Evolutionary conservation across 176 grass and related monocot genomes (phyloP).

Genomic region (bread wheat (Triticum aestivum)): DNA sequence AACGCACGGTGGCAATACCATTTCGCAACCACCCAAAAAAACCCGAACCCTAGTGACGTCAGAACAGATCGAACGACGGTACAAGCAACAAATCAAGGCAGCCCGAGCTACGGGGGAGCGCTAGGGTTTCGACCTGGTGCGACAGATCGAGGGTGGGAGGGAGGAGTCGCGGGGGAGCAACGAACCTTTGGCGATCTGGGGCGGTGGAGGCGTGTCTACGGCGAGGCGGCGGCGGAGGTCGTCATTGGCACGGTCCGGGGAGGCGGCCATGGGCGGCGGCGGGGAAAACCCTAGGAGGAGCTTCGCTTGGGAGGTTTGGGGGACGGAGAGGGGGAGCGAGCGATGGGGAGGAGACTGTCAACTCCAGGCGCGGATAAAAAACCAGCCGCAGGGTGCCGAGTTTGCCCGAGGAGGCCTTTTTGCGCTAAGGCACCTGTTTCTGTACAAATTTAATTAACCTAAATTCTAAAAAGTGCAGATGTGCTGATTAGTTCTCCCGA

Average conservation of each 20-base stretch:
- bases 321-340: conserved; percentile 21
- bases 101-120: background rate
- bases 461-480: too few relatives aligned
- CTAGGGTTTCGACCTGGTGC: conserved; percentile 27
- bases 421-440: background rate
- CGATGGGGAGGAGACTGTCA: background rate
- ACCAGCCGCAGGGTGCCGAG: background rate
- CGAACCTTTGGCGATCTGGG: conserved; percentile 68
- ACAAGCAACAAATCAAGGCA: conserved; percentile 6
- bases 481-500: too few relatives aligned
- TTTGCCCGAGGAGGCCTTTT: conserved; percentile 14
- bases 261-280: conserved; percentile 50
- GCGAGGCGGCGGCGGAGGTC: conserved; percentile 55
- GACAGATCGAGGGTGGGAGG: conserved; percentile 21
- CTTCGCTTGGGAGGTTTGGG: conserved; percentile 38
- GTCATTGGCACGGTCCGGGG: conserved; percentile 62
- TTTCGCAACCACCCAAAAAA: background rate
- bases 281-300: conserved; percentile 54
- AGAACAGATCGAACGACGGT: background rate
- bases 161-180: background rate
- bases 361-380: conserved; percentile 44
- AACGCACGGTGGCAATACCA: background rate
- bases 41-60: background rate
- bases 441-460: too few relatives aligned
- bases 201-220: conserved; percentile 58